Evolutionary conservation across 2,329 filamentous ascomycete genomes (phyloP), one percentile per base, ranked within the genome.

Genomic region (Sclerotinia nivalis): DNA sequence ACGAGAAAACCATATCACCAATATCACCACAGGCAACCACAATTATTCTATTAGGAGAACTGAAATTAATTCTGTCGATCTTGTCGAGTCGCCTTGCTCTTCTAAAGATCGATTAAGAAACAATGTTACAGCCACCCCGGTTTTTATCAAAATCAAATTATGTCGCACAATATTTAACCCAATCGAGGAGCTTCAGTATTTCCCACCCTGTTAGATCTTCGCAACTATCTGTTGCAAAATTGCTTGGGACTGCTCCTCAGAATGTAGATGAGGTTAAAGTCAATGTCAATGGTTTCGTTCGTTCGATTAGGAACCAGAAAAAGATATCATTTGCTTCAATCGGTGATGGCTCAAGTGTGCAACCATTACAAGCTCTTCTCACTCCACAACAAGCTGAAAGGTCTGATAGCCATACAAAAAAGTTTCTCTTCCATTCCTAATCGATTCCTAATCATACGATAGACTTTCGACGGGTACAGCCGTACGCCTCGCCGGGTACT

Each of bases 221-320:
- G 6, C 50, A 34, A 54, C n/a, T 56, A 45, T 84, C 85, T 1
- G 77, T 89, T 55, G 85, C 87, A n/a, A 82, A 83, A 67, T 81
- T 91, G 15, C 83, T 91, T 66, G 82, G 83, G 45, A 85, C 83
- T 80, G 81, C 81, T 54, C 84, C 86, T 2, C 74, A 79, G 25
- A 78, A 81, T 47, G 77, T 81, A 59, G 80, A 83, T 54, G 79
- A 84, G 75, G 84, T 91, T 60, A 84, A 85, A 75, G 83, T 91
- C 61, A 84, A 85, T 70, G 83, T 97, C 75, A 86, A 91, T 78
- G 95, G 94, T 72, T 95, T 91, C 82, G 86, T 97, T 69, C 88
- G 92, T 73, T 95, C 93, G 5, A 89, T 97, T 71, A 87, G 95
- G 72, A 92, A 93, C 79, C 93, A 96, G 83, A 97, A 97, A 79